Conservation (phyloP, 495 filamentous ascomycete species). For the Aspergillus egyptiacus region DNA sequence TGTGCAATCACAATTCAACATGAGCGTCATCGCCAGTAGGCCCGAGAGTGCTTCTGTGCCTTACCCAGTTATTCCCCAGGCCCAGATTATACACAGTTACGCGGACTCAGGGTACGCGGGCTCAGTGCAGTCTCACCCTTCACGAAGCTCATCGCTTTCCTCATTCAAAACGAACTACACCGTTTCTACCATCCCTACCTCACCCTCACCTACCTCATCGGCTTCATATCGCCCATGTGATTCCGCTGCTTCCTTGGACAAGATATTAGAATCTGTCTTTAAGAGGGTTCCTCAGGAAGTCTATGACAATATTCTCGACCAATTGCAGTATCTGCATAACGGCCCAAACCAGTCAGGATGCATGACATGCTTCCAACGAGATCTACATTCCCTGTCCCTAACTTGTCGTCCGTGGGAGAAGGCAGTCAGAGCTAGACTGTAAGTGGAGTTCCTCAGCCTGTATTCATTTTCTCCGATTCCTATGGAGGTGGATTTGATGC, state of each 20-base stretch:
- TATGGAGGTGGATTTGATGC: neutral
- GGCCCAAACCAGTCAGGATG: constrained; percentile 46
- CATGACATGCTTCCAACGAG: constrained; percentile 71
- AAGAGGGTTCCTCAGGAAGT: constrained; percentile 51
- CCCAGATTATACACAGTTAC: constrained; percentile 17
- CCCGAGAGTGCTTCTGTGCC: constrained; percentile 33
- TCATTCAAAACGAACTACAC: constrained; percentile 39
- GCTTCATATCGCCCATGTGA: constrained; percentile 32
- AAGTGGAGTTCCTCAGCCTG: constrained; percentile 24
- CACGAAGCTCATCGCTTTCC: constrained; percentile 37
- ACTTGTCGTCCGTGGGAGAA: constrained; percentile 63
- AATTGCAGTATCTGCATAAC: constrained; percentile 46
- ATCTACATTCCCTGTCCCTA: constrained; percentile 61
- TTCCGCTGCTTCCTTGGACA: constrained; percentile 32
- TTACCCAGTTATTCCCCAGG: constrained; percentile 24
- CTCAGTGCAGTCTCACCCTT: constrained; percentile 28
- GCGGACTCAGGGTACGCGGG: constrained; percentile 25
- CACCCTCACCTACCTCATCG: constrained; percentile 35
- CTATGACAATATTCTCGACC: constrained; percentile 50
- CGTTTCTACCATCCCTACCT: constrained; percentile 36
- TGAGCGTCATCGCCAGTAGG: constrained; percentile 43
- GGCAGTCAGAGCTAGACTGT: constrained; percentile 60
- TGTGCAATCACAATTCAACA: constrained; percentile 17
- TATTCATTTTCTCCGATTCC: neutral
- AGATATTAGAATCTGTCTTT: constrained; percentile 36